These are phyloP conservation scores for Guadua angustifolia DNA, from an alignment of 176 grass and related monocot genomes.

Conservation along the genomic window DNA sequence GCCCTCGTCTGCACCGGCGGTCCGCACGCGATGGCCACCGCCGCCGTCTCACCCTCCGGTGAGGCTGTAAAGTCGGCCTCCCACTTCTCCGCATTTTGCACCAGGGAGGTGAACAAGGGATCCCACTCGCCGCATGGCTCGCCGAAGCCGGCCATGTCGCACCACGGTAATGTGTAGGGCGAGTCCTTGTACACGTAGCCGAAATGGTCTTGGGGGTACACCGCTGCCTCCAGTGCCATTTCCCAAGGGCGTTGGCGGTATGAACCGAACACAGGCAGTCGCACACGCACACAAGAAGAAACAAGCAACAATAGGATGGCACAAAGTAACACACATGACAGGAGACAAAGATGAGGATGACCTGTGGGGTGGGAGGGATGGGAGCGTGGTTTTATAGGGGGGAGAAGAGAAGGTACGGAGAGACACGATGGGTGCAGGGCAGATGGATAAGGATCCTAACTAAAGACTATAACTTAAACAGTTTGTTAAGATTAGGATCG, in stretches of 20 bases:
- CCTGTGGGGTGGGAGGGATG: neutral
- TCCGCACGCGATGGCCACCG: neutral
- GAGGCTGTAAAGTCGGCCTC: conserved; percentile 29
- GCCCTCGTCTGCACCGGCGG: neutral
- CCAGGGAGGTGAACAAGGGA: conserved; percentile 43
- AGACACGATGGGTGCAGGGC: conserved; percentile 18
- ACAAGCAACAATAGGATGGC: neutral
- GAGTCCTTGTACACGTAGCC: conserved; percentile 43
- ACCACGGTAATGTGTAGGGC: conserved; percentile 18
- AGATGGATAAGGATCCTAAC: neutral
- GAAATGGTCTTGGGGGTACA: conserved; percentile 60
- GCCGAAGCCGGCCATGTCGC: neutral
- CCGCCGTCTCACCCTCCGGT: neutral
- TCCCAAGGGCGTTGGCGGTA: neutral
- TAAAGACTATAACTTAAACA: too few species aligned
- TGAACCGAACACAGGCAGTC: neutral
- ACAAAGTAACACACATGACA: neutral
- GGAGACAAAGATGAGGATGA: neutral
- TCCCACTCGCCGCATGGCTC: conserved; percentile 39
- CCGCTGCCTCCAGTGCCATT: conserved; percentile 75
- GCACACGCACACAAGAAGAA: neutral
- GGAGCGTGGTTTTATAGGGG: conserved; percentile 7
- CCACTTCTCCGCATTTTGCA: conserved; percentile 44
- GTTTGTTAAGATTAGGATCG: too few species aligned
- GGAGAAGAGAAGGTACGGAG: neutral